A percentile compares a stretch with the other conserved stretches of the same genome.
Conservation (phyloP, 164 flowering plant species). For the Malania oleifera region DNA sequence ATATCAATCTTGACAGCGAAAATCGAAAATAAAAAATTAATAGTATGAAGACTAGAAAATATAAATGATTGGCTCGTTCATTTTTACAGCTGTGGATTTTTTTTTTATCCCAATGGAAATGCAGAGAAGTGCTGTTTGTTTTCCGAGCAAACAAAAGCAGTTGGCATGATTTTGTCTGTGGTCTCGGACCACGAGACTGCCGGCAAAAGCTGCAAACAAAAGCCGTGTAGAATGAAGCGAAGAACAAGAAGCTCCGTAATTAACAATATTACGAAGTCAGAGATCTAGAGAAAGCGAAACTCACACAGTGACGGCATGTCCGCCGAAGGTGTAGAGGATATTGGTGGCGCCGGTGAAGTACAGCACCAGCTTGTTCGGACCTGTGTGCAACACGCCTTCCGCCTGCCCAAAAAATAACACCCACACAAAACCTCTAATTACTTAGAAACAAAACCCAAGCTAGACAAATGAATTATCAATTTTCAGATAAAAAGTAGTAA, state of each 20-base stretch:
- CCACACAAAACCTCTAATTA: not conserved
- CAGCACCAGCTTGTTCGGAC: conserved; percentile 64
- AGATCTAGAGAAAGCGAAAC: conserved; percentile 10
- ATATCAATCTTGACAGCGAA: not conserved
- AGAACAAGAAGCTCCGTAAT: not conserved
- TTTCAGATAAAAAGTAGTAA: not conserved
- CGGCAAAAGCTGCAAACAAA: conserved; percentile 55
- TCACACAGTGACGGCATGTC: conserved; percentile 94
- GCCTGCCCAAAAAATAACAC: conserved; percentile 26
- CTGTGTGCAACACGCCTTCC: conserved; percentile 69
- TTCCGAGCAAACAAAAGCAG: conserved; percentile 19
- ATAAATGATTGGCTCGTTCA: too few relatives aligned
- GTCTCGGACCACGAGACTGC: conserved; percentile 23
- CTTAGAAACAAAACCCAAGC: not conserved
- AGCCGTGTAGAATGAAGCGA: conserved; percentile 25
- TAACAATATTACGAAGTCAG: not conserved
- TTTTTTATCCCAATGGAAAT: conserved; percentile 3
- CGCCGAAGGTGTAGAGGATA: conserved; percentile 90
- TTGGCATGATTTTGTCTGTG: conserved; percentile 26
- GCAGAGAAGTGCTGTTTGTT: not conserved
- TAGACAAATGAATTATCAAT: not conserved
- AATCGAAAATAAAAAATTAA: not conserved
- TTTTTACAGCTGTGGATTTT: not conserved
- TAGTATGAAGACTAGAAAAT: not conserved
- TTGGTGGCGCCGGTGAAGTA: conserved; percentile 97